These are phyloP conservation scores for Talaromyces liani DNA, from an alignment of 495 filamentous ascomycete genomes.

Conservation along the genomic window DNA sequence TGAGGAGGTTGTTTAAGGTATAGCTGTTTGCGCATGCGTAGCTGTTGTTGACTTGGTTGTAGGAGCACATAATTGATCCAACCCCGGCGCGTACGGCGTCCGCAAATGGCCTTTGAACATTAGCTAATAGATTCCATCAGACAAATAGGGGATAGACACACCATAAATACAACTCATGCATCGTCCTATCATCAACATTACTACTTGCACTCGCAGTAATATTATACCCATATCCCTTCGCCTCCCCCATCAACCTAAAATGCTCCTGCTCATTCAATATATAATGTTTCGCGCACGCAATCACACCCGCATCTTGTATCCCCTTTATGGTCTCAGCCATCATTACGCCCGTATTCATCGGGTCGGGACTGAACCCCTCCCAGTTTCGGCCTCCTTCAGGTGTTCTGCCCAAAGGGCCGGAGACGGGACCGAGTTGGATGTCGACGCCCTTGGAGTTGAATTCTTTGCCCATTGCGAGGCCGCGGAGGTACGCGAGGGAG, in stretches of 20 bases:
- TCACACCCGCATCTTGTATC: slow-evolving; percentile 48
- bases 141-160: background rate
- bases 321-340: slow-evolving; percentile 48
- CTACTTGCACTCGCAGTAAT: slow-evolving; percentile 58
- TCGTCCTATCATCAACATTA: slow-evolving; percentile 56
- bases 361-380: slow-evolving; percentile 68
- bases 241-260: slow-evolving; percentile 59
- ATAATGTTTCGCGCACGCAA: slow-evolving; percentile 54
- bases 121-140: background rate
- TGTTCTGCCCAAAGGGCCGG: slow-evolving; percentile 46
- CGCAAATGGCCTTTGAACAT: slow-evolving; percentile 39
- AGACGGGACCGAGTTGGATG: slow-evolving; percentile 43
- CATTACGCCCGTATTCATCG: slow-evolving; percentile 53
- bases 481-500: slow-evolving; percentile 53
- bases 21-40: slow-evolving; percentile 60
- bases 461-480: slow-evolving; percentile 54
- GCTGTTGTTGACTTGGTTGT: slow-evolving; percentile 58
- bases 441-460: slow-evolving; percentile 46
- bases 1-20: slow-evolving; percentile 53
- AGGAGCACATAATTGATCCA: slow-evolving; percentile 62
- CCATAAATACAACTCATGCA: slow-evolving; percentile 82
- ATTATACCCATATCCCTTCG: slow-evolving; percentile 46
- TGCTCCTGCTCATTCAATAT: slow-evolving; percentile 58
- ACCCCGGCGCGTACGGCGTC: slow-evolving; percentile 56
- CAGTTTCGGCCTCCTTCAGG: slow-evolving; percentile 52